These are phyloP conservation scores for Conringia planisiliqua DNA, from an alignment of 345 rosid species.

Conservation along the genomic window DNA sequence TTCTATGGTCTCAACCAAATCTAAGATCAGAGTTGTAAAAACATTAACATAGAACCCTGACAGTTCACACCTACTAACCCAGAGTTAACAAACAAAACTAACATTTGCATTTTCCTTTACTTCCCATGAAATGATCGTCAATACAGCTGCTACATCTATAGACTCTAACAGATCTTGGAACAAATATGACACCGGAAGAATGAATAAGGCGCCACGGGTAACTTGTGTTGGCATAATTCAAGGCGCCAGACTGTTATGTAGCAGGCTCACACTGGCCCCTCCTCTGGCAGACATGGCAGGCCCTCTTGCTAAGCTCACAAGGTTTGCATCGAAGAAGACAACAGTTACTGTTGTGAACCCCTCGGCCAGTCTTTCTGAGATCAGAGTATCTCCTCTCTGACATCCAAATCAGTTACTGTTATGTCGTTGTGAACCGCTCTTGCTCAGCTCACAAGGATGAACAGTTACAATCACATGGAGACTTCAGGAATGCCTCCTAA, in stretches of 20 bases:
- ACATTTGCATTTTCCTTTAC: not conserved
- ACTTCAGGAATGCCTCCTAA: too few species aligned
- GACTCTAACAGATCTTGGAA: not conserved
- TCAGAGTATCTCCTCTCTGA: not conserved
- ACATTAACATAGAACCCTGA: not conserved
- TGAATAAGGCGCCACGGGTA: too few species aligned
- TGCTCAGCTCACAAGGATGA: too few species aligned
- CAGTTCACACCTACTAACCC: not conserved
- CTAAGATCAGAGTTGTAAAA: conserved; percentile 1
- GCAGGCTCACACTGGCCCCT: not conserved
- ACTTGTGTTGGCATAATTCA: too few species aligned
- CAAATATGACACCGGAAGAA: not conserved
- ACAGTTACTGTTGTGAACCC: not conserved
- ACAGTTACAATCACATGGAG: too few species aligned
- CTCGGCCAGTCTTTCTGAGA: not conserved
- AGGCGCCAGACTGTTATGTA: not conserved
- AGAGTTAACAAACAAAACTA: not conserved
- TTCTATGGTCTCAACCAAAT: conserved; percentile 1
- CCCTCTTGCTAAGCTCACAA: not conserved
- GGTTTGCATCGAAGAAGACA: not conserved
- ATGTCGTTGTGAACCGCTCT: too few species aligned
- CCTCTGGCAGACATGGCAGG: not conserved
- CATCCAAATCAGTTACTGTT: too few species aligned
- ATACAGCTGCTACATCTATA: not conserved
- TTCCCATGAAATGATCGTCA: not conserved